phyloP scores from a whole-genome alignment of 768 basidiomycete species.

The Lyophyllum decastes region DNA sequence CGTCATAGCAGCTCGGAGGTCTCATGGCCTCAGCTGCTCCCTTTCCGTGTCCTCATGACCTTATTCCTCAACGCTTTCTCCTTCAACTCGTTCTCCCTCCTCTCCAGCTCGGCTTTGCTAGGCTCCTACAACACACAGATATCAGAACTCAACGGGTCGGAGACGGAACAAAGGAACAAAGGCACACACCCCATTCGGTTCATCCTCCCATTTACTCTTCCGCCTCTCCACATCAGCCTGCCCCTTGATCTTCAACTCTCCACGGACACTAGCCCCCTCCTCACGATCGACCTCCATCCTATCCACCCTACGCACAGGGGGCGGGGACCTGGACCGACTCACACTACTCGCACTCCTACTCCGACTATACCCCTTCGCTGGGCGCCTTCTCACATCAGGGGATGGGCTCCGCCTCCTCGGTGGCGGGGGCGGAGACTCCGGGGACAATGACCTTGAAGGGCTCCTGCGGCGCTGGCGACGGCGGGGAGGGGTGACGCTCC shows the following conservation, averaged over 20 bases:
- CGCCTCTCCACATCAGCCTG: conserved; percentile 58
- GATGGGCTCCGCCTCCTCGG: conserved; percentile 33
- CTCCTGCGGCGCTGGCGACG: conserved; percentile 19
- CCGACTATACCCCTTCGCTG: conserved; percentile 11
- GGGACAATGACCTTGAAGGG: conserved; percentile 35
- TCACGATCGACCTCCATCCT: conserved; percentile 39
- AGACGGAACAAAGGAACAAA: conserved; percentile 16
- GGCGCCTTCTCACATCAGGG: conserved; percentile 14
- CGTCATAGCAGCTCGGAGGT: neutral
- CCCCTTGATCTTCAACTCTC: conserved; percentile 77
- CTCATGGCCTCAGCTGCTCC: conserved; percentile 14
- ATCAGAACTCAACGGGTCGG: conserved; percentile 1
- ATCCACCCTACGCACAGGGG: conserved; percentile 16
- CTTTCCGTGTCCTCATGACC: conserved; percentile 71
- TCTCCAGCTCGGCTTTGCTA: conserved; percentile 53
- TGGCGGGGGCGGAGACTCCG: conserved; percentile 21
- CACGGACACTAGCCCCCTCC: conserved; percentile 22
- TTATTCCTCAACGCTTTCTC: conserved; percentile 83
- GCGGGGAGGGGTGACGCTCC: conserved; percentile 31
- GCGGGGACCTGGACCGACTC: conserved; percentile 16
- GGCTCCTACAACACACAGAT: conserved; percentile 17
- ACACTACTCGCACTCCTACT: conserved; percentile 33
- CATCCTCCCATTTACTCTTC: conserved; percentile 57
- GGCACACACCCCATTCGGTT: conserved; percentile 23
- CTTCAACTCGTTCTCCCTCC: conserved; percentile 77